Evolutionary conservation across 495 filamentous ascomycete genomes (phyloP).

Genomic region (Talaromyces trachyspermus): DNA sequence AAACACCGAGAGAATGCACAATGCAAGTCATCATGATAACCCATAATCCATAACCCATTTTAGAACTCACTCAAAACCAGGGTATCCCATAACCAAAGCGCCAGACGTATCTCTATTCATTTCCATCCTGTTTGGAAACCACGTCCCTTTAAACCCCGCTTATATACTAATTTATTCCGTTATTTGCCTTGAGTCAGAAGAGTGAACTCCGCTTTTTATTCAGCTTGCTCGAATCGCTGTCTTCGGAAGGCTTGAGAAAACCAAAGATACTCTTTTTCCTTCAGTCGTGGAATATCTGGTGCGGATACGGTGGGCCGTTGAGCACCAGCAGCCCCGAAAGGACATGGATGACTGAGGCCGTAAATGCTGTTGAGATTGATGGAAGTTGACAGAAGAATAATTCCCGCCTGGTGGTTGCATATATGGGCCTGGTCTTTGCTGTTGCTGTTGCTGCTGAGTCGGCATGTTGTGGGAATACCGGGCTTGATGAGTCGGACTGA

Average conservation of each 20-base stretch:
- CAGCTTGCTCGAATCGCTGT: conserved; percentile 25
- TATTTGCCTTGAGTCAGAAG: too few species aligned
- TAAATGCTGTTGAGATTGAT: neutral
- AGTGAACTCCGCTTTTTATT: conserved; percentile 47
- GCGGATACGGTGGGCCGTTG: conserved; percentile 1
- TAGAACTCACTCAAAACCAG: too few species aligned
- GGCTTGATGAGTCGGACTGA: conserved; percentile 15
- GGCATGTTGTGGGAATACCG: conserved; percentile 11
- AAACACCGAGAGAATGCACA: too few species aligned
- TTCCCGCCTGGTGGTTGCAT: conserved; percentile 13
- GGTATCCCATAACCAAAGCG: too few species aligned
- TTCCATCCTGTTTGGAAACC: too few species aligned
- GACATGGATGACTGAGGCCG: conserved; percentile 14
- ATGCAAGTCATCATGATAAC: too few species aligned
- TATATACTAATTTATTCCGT: too few species aligned
- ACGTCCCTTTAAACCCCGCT: too few species aligned
- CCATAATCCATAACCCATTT: too few species aligned
- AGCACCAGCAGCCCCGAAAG: neutral
- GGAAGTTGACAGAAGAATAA: conserved; percentile 5
- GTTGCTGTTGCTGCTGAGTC: conserved; percentile 14
- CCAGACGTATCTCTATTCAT: too few species aligned
- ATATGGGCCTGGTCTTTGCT: conserved; percentile 20
- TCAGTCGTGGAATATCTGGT: conserved; percentile 14
- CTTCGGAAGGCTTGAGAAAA: conserved; percentile 26
- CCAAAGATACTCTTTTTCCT: conserved; percentile 47